A percentile compares a stretch with the other conserved stretches of the same genome.
Conservation (phyloP, 768 basidiomycete genomes). For the Hygrocybe punicea region DNA sequence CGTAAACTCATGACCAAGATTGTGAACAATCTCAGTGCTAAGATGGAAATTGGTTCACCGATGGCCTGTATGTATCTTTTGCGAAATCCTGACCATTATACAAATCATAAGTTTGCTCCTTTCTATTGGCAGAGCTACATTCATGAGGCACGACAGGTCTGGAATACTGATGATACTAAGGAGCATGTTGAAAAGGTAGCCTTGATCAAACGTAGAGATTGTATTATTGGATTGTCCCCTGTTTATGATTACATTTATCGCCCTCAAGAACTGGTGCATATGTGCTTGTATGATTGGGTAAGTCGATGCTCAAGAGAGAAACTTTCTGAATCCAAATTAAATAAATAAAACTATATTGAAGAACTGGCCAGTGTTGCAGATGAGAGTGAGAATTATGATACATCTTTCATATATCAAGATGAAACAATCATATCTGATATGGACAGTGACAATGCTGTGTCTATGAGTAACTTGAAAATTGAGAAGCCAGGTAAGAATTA, state of each 20-base stretch:
- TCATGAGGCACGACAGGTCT: slow-evolving; percentile 10
- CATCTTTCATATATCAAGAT: slow-evolving; percentile 2
- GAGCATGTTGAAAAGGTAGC: slow-evolving; percentile 17
- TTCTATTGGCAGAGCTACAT: slow-evolving; percentile 14
- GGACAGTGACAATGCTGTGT: too few relatives aligned
- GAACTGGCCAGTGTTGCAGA: too few relatives aligned
- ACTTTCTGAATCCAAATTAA: neutral
- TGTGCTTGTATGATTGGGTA: slow-evolving; percentile 30
- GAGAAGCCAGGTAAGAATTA: too few relatives aligned
- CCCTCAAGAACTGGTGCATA: slow-evolving; percentile 15
- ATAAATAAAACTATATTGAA: neutral
- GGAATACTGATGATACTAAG: slow-evolving; percentile 8
- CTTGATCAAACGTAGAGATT: slow-evolving; percentile 14
- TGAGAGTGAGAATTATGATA: neutral
- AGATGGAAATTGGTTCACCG: slow-evolving; percentile 30
- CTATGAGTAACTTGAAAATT: too few relatives aligned
- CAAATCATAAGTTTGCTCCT: slow-evolving; percentile 26
- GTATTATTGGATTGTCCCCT: slow-evolving; percentile 16
- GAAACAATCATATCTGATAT: slow-evolving; percentile 19
- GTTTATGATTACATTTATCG: slow-evolving; percentile 28
- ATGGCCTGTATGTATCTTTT: slow-evolving; percentile 24
- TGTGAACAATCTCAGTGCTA: slow-evolving; percentile 27
- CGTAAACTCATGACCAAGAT: slow-evolving; percentile 23
- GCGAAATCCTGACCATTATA: slow-evolving; percentile 32
- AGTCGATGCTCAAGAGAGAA: slow-evolving; percentile 11